Evolutionary conservation across 805 yeast genomes (phyloP).

Genomic region (Metschnikowia bowlesiae): DNA sequence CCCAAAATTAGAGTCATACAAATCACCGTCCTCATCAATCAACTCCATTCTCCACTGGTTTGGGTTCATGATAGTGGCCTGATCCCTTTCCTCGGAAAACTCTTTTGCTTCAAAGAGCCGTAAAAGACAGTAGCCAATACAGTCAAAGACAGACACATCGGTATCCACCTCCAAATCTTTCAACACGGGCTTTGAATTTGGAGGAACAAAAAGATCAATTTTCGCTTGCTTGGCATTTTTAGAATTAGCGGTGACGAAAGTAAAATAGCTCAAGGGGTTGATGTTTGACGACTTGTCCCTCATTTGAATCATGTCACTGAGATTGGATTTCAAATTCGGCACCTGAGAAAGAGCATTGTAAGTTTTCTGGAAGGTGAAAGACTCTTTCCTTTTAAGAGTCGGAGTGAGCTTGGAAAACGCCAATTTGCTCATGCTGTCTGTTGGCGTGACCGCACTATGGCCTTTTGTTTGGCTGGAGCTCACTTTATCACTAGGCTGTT

Average conservation of each 20-base stretch:
- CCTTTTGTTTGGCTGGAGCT: conserved; percentile 1
- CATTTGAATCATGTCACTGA: conserved; percentile 40
- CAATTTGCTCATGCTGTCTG: neutral
- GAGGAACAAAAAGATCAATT: conserved; percentile 33
- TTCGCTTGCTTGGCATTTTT: conserved; percentile 12
- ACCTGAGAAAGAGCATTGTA: conserved; percentile 8
- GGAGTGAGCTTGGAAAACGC: conserved; percentile 2
- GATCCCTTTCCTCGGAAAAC: conserved; percentile 10
- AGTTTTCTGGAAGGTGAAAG: conserved; percentile 12
- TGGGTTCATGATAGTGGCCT: conserved; percentile 43
- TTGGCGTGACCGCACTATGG: neutral
- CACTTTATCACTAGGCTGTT: neutral
- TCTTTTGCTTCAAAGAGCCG: conserved; percentile 22
- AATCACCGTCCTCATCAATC: conserved; percentile 91
- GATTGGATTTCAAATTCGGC: conserved; percentile 8
- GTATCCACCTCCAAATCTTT: conserved; percentile 22
- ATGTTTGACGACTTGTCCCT: conserved; percentile 30
- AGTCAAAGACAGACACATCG: conserved; percentile 32
- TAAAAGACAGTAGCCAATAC: conserved; percentile 37
- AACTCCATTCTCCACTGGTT: conserved; percentile 73
- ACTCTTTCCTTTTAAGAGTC: conserved; percentile 5
- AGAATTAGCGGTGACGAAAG: conserved; percentile 31
- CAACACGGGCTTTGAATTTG: conserved; percentile 24
- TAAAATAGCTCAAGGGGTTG: conserved; percentile 43
- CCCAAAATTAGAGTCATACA: conserved; percentile 83